A percentile compares a stretch with the other conserved stretches of the same genome.
These are phyloP conservation scores for Mucor plumbeus DNA, from an alignment of 371 early-diverging fungal species.

Conservation along the genomic window DNA sequence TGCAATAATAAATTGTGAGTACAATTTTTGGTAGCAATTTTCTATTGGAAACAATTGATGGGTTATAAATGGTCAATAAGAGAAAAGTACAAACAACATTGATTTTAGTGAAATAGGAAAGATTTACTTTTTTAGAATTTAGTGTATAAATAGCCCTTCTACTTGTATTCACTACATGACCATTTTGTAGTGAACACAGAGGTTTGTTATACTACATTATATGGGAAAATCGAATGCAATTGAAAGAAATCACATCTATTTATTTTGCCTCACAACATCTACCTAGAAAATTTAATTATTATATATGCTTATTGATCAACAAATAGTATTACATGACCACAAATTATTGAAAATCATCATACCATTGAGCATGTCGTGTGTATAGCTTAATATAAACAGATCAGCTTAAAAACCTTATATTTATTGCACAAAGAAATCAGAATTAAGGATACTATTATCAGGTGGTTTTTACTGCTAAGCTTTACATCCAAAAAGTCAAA, in stretches of 20 bases:
- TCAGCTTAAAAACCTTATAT: background rate
- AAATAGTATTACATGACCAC: background rate
- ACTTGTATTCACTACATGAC: background rate
- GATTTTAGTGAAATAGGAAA: background rate
- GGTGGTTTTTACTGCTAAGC: background rate
- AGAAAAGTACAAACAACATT: too few species aligned
- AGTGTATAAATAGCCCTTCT: background rate
- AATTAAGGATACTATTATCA: background rate
- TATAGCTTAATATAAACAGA: background rate
- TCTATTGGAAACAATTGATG: background rate
- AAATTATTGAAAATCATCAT: background rate
- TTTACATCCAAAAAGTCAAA: background rate
- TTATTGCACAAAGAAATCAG: background rate
- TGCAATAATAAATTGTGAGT: background rate
- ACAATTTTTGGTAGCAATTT: background rate
- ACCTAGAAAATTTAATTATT: background rate
- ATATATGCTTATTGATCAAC: background rate
- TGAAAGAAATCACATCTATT: background rate
- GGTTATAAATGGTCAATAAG: background rate
- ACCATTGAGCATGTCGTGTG: background rate
- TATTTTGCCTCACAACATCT: background rate
- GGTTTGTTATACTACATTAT: background rate
- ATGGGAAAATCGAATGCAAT: constrained; percentile 1
- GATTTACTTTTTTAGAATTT: background rate
- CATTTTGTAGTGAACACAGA: background rate